phyloP scores from a whole-genome alignment of 2,329 filamentous ascomycete genomes.

The Fusarium sp. region DNA sequence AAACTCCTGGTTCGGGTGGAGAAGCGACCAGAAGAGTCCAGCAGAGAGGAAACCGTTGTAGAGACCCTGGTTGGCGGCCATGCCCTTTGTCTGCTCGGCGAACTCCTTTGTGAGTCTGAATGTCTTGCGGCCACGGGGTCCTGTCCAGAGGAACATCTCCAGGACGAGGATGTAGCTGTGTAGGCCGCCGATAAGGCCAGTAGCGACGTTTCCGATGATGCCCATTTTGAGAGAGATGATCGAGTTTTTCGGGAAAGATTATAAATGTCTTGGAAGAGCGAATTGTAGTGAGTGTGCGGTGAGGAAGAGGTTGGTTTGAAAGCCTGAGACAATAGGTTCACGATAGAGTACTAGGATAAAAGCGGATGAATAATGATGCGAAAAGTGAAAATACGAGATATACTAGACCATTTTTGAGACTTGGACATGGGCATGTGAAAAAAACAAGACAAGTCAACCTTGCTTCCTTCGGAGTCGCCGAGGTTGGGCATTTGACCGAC shows the following conservation, averaged over 20 bases:
- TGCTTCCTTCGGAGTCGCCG: neutral
- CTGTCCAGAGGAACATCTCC: constrained; percentile 61
- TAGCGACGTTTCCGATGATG: constrained; percentile 46
- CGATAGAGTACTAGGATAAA: constrained; percentile 5
- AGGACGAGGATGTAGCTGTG: constrained; percentile 60
- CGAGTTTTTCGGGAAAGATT: neutral
- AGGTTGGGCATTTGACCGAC: constrained; percentile 20
- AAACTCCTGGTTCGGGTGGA: constrained; percentile 54
- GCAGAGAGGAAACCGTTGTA: constrained; percentile 63
- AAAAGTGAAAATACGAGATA: constrained; percentile 9
- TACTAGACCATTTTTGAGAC: constrained; percentile 12
- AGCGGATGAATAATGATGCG: constrained; percentile 32
- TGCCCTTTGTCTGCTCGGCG: constrained; percentile 53
- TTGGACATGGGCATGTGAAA: neutral
- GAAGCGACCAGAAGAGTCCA: constrained; percentile 57
- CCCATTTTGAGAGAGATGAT: constrained; percentile 43
- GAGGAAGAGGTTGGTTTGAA: neutral
- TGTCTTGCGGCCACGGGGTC: constrained; percentile 53
- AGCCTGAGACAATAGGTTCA: neutral
- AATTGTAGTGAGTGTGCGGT: neutral
- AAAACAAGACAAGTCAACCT: constrained; percentile 8
- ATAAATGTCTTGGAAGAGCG: neutral
- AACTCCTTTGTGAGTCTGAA: constrained; percentile 57
- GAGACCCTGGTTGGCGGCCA: constrained; percentile 61
- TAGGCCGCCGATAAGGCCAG: constrained; percentile 51